These are phyloP conservation scores for Kwoniella sp. DNA, from an alignment of 768 basidiomycete genomes.

Conservation along the genomic window DNA sequence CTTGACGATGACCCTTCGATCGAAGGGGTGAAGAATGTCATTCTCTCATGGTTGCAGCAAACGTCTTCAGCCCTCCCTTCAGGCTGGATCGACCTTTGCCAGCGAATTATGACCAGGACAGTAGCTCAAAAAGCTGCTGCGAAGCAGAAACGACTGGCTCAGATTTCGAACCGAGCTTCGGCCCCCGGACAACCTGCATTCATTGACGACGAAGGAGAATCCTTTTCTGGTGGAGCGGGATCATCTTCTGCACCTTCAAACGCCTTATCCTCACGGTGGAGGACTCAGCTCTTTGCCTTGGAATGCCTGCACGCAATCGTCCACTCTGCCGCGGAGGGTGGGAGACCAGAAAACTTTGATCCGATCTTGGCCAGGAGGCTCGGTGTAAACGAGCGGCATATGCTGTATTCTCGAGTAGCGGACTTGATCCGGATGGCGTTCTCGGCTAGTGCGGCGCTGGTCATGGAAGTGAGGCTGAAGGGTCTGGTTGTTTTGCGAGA, in stretches of 20 bases:
- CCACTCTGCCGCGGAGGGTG: constrained; percentile 69
- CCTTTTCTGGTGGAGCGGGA: constrained; percentile 58
- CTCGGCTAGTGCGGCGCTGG: constrained; percentile 92
- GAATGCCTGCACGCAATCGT: constrained; percentile 90
- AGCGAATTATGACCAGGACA: constrained; percentile 92
- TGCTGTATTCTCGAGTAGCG: constrained; percentile 80
- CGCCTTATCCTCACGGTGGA: constrained; percentile 71
- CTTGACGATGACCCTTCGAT: constrained; percentile 92
- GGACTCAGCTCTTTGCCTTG: constrained; percentile 92
- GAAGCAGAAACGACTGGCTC: constrained; percentile 1
- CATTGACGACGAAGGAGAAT: constrained; percentile 92
- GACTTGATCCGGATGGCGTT: constrained; percentile 98
- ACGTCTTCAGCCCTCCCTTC: constrained; percentile 90
- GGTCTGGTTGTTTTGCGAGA: constrained; percentile 86
- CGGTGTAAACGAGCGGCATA: constrained; percentile 56
- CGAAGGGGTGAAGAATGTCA: constrained; percentile 89
- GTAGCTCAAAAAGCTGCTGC: constrained; percentile 72
- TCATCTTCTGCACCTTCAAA: constrained; percentile 25
- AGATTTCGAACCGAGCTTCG: constrained; percentile 8
- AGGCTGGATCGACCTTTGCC: constrained; percentile 97
- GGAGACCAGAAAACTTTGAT: constrained; percentile 81
- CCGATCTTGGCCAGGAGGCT: constrained; percentile 63
- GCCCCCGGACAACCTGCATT: constrained; percentile 48
- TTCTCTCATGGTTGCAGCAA: constrained; percentile 90
- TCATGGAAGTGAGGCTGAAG: constrained; percentile 89